Base-by-base conservation (phyloP, 306 rosid species). In the Dryas alaskensis region DNA sequence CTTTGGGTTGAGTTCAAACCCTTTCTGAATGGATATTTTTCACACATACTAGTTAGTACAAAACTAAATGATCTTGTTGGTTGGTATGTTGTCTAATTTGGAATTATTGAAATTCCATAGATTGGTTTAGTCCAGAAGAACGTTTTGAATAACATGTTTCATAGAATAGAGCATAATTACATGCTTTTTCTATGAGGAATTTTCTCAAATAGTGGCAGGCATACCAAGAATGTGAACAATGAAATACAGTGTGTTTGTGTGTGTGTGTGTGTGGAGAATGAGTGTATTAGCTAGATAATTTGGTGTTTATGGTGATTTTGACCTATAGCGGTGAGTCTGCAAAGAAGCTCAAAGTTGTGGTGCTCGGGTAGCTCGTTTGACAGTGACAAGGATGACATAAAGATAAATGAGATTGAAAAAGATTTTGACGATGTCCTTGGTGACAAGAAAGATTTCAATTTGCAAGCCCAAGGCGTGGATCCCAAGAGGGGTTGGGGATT, bases 401-500 rank as follows among this genome's bases (percentile, higher is more conserved):
- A 73, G 69, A 80, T 78, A 6, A 75, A 66, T 37, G 70, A 8
- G 1, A 13, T 54, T 9, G 85, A 70, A 67, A 94, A 67, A 45
- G 91, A 77, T 3, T 22, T 83, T 54, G 91, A 83, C 12, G 80
- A 78, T 31, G 65, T 87, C 65, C 84, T 88, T 74, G 89, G 90
- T 75, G 79, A 69, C 6, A 76, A 80, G 73, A n/a, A 49, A 47
- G 69, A 69, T 3, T 59, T 74, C 4, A 78, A 78, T 48, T 66
- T 79, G 70, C 80, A 82, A 49, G 90, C 90, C 50, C 99, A 92
- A 54, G 83, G 95, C 70, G 99, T 94, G 70, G 90, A 94, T 84
- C 99, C 99, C 10, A 80, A 74, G 76, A 87, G 76, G 74, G 97
- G 99, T 65, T 92, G 99, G 99, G 89, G 78, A 72, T 94, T 79